A percentile compares a stretch with the other conserved stretches of the same genome.
Conservation (phyloP, 129 eudicot genomes). For the Cynara cardunculus region DNA sequence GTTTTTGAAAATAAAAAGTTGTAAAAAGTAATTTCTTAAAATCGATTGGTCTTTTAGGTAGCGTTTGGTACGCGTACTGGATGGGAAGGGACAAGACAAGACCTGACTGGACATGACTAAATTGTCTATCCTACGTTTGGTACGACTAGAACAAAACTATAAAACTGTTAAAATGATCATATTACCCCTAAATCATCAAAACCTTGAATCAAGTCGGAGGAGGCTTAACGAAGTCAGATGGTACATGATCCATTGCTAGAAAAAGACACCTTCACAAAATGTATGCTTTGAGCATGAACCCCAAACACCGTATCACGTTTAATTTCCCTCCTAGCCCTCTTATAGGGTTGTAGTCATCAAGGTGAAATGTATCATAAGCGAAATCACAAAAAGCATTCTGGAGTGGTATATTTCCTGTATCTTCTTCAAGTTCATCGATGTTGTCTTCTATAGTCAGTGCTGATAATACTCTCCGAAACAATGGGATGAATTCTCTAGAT, state of each 20-base stretch:
- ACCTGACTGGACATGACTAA: too few species aligned
- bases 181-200: too few species aligned
- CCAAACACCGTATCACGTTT: constrained; percentile 42
- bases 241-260: constrained; percentile 48
- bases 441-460: constrained; percentile 79
- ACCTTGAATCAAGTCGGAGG: too few species aligned
- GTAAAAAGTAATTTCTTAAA: too few species aligned
- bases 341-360: constrained; percentile 38
- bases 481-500: constrained; percentile 42
- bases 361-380: constrained; percentile 29
- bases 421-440: constrained; percentile 69
- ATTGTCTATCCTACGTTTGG: too few species aligned
- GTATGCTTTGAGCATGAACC: constrained; percentile 32
- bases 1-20: too few species aligned
- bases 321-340: constrained; percentile 36
- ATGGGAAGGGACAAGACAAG: too few species aligned
- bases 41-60: too few species aligned
- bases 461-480: constrained; percentile 82
- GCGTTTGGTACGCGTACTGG: too few species aligned
- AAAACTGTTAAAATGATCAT: too few species aligned
- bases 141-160: too few species aligned
- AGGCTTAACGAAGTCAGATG: too few species aligned
- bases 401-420: constrained; percentile 24
- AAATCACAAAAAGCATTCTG: constrained; percentile 31
- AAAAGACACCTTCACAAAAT: constrained; percentile 39